These are phyloP conservation scores for Hyparrhenia diplandra DNA, from an alignment of 176 grass and related monocot species.

Conservation along the genomic window DNA sequence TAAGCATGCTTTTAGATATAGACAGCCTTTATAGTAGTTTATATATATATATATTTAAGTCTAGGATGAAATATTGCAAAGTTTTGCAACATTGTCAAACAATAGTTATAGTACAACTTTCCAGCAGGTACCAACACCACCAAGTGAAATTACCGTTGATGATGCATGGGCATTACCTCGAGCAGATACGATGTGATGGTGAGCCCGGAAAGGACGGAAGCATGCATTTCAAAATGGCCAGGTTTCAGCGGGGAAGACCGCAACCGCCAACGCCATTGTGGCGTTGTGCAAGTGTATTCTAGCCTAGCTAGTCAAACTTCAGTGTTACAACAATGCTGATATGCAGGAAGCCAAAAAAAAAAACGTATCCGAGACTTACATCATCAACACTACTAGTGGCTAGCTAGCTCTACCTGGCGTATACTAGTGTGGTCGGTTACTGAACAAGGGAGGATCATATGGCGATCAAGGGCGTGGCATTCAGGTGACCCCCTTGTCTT, in stretches of 20 bases:
- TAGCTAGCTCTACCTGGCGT: too few species aligned
- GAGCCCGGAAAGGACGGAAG: neutral
- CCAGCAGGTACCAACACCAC: neutral
- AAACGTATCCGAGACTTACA: neutral
- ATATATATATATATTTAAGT: too few species aligned
- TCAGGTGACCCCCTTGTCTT: slow-evolving; percentile 20
- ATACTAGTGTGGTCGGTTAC: too few species aligned
- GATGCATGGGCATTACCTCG: neutral
- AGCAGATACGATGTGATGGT: neutral
- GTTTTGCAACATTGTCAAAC: neutral
- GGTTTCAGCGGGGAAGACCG: neutral
- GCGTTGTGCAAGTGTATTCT: too few species aligned
- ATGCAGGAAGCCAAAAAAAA: too few species aligned
- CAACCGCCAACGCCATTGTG: too few species aligned
- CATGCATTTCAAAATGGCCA: neutral
- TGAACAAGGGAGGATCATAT: neutral
- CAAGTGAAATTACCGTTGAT: slow-evolving; percentile 21
- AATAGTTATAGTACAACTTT: neutral
- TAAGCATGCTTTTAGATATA: neutral
- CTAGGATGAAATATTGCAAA: too few species aligned
- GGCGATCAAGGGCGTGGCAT: slow-evolving; percentile 2
- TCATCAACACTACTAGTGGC: too few species aligned
- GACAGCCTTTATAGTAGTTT: neutral
- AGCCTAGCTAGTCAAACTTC: neutral
- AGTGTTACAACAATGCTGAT: too few species aligned